Conservation (phyloP, 2,329 filamentous ascomycete species). For the Zalaria sp. region DNA sequence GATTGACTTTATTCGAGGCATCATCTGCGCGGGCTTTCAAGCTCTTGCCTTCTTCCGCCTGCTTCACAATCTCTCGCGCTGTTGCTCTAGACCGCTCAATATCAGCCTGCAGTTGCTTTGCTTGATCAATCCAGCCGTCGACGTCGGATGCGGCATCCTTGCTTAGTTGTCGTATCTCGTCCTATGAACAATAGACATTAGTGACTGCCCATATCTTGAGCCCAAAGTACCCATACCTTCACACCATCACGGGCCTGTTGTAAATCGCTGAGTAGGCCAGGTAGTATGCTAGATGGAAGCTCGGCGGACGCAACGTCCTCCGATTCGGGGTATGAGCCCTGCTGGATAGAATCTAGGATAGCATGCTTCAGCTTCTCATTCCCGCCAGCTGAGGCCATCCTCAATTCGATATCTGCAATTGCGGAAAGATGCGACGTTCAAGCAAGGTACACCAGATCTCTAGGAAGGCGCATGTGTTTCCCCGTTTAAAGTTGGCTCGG, state of each 20-base stretch:
- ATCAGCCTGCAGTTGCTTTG: constrained; percentile 71
- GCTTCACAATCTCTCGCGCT: constrained; percentile 65
- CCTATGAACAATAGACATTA: constrained; percentile 23
- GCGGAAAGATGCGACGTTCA: no score
- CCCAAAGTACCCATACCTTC: constrained; percentile 27
- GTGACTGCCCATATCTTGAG: no score
- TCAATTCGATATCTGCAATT: no score
- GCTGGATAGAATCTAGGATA: constrained; percentile 48
- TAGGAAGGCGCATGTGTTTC: no score
- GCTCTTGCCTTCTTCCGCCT: constrained; percentile 55
- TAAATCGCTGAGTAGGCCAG: constrained; percentile 36
- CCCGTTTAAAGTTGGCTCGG: no score
- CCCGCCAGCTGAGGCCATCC: not conserved
- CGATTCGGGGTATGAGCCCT: constrained; percentile 41
- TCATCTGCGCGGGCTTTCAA: constrained; percentile 52
- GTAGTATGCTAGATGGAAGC: constrained; percentile 31
- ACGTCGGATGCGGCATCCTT: constrained; percentile 65
- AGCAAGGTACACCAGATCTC: no score
- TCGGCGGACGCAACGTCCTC: constrained; percentile 41
- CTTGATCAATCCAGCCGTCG: constrained; percentile 73
- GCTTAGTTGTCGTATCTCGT: constrained; percentile 63
- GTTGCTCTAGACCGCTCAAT: constrained; percentile 67
- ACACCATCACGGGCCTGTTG: constrained; percentile 37
- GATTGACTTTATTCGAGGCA: constrained; percentile 37
- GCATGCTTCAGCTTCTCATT: constrained; percentile 19